phyloP scores from a whole-genome alignment of 257 asterid species.

The Nicotiana sylvestris region DNA sequence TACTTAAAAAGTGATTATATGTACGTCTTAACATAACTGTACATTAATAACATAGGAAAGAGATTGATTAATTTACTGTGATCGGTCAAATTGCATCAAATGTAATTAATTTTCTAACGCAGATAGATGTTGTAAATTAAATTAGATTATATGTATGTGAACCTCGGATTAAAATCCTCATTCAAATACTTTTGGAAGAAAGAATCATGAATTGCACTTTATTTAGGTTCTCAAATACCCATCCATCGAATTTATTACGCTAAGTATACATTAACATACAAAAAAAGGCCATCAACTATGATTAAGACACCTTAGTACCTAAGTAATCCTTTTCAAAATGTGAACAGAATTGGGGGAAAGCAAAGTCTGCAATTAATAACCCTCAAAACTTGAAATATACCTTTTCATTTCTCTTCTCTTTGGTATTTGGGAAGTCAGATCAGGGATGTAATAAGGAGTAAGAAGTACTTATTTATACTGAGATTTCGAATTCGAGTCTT shows the following conservation, averaged over 20 bases:
- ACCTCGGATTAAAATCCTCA: neutral
- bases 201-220: neutral
- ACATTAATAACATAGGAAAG: neutral
- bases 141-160: neutral
- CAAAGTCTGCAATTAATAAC: constrained; percentile 9
- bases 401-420: neutral
- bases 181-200: neutral
- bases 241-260: neutral
- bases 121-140: too few species aligned
- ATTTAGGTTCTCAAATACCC: neutral
- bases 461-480: too few species aligned
- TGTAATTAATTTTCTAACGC: neutral
- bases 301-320: neutral
- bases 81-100: neutral
- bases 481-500: too few species aligned
- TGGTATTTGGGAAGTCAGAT: neutral
- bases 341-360: constrained; percentile 10
- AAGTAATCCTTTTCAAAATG: constrained; percentile 2
- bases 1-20: too few species aligned
- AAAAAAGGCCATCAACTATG: neutral
- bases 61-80: neutral
- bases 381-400: constrained; percentile 4
- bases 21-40: neutral
- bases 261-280: neutral
- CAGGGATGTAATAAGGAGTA: too few species aligned